Evolutionary conservation across 2,329 filamentous ascomycete species (phyloP).

Genomic region (Fusarium vanettenii): DNA sequence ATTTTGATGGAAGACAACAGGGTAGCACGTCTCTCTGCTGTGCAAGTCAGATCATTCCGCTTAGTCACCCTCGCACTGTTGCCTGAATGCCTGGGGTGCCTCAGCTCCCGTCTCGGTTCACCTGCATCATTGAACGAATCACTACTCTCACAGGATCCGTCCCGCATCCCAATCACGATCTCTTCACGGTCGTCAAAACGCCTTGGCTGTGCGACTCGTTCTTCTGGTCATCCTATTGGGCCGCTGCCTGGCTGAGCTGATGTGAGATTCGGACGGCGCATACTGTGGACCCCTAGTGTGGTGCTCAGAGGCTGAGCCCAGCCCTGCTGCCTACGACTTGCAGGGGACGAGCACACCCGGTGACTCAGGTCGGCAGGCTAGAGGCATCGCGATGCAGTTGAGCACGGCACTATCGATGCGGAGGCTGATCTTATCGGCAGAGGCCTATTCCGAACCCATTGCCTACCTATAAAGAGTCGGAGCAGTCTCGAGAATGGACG

Average conservation of each 20-base stretch:
- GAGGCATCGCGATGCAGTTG: background rate
- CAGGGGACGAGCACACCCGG: background rate
- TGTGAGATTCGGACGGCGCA: slow-evolving; percentile 26
- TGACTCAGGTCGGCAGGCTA: slow-evolving; percentile 27
- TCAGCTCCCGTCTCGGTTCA: background rate
- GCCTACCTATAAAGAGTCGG: background rate
- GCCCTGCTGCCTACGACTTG: slow-evolving; percentile 20
- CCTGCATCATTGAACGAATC: background rate
- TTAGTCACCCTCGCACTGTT: background rate
- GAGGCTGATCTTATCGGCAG: background rate
- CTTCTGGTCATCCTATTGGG: background rate
- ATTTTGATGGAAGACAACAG: background rate
- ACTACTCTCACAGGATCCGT: background rate
- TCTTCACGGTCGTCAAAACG: background rate
- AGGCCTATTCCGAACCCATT: background rate
- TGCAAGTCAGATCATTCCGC: background rate
- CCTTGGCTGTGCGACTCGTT: background rate
- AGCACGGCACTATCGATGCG: background rate
- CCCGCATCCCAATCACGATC: background rate
- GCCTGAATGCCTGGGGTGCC: background rate
- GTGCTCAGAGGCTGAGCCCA: slow-evolving; percentile 6
- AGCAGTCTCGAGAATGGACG: background rate
- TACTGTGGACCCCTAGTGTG: background rate
- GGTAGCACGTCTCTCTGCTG: background rate
- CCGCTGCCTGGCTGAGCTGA: slow-evolving; percentile 13